A percentile compares a stretch with the other conserved stretches of the same genome.
These are phyloP conservation scores for Leccinum longicurvipes DNA, from an alignment of 768 basidiomycete genomes.

Conservation along the genomic window DNA sequence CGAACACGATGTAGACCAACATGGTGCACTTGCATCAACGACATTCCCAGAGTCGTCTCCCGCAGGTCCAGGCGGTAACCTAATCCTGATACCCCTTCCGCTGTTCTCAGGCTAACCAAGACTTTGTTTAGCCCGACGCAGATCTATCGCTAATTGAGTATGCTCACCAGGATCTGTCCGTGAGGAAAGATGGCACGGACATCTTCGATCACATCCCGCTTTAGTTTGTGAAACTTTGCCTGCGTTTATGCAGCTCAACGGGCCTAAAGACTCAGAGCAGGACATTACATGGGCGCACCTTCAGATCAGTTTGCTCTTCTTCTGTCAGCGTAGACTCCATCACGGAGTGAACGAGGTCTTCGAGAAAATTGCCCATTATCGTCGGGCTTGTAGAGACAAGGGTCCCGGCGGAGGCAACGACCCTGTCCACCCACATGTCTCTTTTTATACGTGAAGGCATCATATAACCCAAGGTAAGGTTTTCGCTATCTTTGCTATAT, in stretches of 20 bases:
- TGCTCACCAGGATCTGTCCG: conserved; percentile 27
- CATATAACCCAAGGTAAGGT: neutral
- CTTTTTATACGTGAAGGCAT: neutral
- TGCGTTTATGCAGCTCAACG: neutral
- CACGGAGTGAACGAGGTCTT: conserved; percentile 25
- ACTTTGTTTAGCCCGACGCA: neutral
- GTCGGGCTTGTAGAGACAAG: conserved; percentile 12
- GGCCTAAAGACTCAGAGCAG: neutral
- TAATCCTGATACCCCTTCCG: conserved; percentile 21
- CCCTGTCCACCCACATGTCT: neutral
- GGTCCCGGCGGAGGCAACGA: neutral
- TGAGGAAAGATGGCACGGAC: conserved; percentile 27
- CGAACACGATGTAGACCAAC: neutral
- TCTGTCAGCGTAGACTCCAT: conserved; percentile 19
- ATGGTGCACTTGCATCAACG: conserved; percentile 8
- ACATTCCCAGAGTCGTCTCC: neutral
- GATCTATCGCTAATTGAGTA: neutral
- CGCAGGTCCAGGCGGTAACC: conserved; percentile 15
- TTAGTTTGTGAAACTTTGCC: conserved; percentile 31
- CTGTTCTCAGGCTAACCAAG: conserved; percentile 21
- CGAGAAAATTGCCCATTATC: conserved; percentile 29
- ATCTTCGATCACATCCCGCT: conserved; percentile 28
- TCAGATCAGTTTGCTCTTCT: conserved; percentile 25
- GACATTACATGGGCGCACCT: conserved; percentile 5
- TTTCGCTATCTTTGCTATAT: neutral